phyloP scores from a whole-genome alignment of 2,329 filamentous ascomycete genomes.

The Harringtonia lauricola region DNA sequence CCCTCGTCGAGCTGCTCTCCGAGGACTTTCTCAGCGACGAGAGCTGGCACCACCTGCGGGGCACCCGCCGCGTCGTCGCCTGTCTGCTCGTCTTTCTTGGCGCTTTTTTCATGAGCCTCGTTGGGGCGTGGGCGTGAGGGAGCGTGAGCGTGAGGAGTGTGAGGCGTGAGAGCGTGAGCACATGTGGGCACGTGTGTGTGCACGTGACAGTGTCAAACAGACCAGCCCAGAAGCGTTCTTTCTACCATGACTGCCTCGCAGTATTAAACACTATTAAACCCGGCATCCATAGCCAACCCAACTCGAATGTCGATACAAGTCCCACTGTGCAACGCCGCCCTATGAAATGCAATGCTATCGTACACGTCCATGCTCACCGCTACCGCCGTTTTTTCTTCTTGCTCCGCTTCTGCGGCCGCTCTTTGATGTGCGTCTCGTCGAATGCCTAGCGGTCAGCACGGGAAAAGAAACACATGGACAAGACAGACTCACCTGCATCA shows the following conservation, averaged over 20 bases:
- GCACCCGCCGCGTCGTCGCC: slow-evolving; percentile 48
- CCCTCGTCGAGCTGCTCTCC: slow-evolving; percentile 69
- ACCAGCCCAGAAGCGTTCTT: too few species aligned
- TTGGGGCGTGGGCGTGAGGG: slow-evolving; percentile 62
- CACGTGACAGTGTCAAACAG: too few species aligned
- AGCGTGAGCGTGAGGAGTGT: too few species aligned
- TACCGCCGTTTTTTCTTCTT: slow-evolving; percentile 1
- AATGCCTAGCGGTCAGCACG: slow-evolving; percentile 5
- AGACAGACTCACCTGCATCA: slow-evolving; percentile 6
- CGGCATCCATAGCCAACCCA: too few species aligned
- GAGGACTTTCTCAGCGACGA: slow-evolving; percentile 73
- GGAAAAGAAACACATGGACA: not conserved
- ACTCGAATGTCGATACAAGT: too few species aligned
- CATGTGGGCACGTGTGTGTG: too few species aligned
- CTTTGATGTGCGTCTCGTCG: slow-evolving; percentile 9
- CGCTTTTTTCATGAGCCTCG: slow-evolving; percentile 56
- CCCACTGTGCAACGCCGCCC: too few species aligned
- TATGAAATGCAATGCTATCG: too few species aligned
- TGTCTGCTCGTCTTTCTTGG: slow-evolving; percentile 52
- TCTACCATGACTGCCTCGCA: too few species aligned
- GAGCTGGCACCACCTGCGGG: slow-evolving; percentile 55
- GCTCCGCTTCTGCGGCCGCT: not conserved
- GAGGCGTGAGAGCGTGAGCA: too few species aligned
- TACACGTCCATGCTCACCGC: not conserved
- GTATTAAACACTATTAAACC: too few species aligned